Percentiles rank a stretch among this genome's conserved stretches.
phyloP scores from a whole-genome alignment of 1,284 basidiomycete species.

The Hemileia vastatrix region DNA sequence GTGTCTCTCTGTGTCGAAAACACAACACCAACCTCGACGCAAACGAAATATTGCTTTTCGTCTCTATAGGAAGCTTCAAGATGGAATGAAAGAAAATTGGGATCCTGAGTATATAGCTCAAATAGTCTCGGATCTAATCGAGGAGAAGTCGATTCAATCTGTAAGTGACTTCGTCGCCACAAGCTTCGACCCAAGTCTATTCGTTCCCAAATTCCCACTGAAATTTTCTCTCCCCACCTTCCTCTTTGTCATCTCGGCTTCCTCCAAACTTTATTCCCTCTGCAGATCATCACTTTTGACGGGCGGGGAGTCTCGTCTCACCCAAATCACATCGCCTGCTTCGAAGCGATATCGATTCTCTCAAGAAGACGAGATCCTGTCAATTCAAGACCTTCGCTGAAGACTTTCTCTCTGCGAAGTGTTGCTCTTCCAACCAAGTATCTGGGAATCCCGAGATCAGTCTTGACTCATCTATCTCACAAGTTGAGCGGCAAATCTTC shows the following conservation, averaged over 20 bases:
- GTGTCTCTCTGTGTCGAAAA: no score
- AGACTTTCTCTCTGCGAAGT: neutral
- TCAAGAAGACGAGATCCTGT: no score
- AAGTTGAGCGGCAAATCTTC: no score
- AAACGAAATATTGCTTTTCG: no score
- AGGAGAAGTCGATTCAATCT: neutral
- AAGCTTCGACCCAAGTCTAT: no score
- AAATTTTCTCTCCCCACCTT: no score
- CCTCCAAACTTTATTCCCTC: neutral
- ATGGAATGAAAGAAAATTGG: constrained; percentile 37
- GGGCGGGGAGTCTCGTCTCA: constrained; percentile 33
- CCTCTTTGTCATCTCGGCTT: no score
- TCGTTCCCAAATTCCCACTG: no score
- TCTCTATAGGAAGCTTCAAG: constrained; percentile 26
- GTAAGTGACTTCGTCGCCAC: constrained; percentile 1
- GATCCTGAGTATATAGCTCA: constrained; percentile 23
- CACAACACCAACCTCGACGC: no score
- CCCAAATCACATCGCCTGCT: constrained; percentile 35
- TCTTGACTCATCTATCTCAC: no score
- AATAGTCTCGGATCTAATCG: constrained; percentile 20
- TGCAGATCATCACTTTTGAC: constrained; percentile 38
- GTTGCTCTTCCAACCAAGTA: no score
- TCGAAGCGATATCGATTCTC: constrained; percentile 15
- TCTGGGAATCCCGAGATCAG: no score
- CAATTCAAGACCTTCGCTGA: neutral